Evolutionary conservation across 2,329 filamentous ascomycete species (phyloP).

Genomic region (Pochonia chlamydosporia): DNA sequence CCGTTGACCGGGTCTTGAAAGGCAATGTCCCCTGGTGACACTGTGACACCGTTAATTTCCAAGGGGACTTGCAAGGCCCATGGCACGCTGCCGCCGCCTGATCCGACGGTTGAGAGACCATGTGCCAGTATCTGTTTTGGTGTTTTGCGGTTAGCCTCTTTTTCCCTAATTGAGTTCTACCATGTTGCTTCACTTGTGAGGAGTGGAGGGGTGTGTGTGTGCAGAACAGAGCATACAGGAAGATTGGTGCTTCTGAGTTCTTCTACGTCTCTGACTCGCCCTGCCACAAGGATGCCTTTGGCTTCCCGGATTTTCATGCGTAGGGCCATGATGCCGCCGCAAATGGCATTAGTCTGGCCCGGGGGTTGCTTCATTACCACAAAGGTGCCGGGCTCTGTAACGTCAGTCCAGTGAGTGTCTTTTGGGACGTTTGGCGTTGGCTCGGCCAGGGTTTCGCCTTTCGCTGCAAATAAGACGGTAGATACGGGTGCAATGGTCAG

Average conservation of each 20-base stretch:
- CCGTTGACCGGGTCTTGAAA: slow-evolving; percentile 67
- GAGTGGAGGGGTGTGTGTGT: neutral
- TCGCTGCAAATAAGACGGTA: slow-evolving; percentile 58
- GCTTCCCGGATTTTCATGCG: slow-evolving; percentile 59
- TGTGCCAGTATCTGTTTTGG: slow-evolving; percentile 49
- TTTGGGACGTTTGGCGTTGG: slow-evolving; percentile 45
- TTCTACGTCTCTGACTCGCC: slow-evolving; percentile 59
- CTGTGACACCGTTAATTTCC: slow-evolving; percentile 34
- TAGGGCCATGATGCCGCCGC: slow-evolving; percentile 72
- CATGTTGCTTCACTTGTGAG: neutral
- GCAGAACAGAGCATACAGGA: slow-evolving; percentile 38
- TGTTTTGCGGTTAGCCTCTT: neutral
- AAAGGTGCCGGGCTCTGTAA: slow-evolving; percentile 52
- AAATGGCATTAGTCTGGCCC: slow-evolving; percentile 61
- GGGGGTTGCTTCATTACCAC: slow-evolving; percentile 61
- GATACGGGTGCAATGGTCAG: slow-evolving; percentile 48
- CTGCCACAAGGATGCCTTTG: slow-evolving; percentile 59
- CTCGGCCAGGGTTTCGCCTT: slow-evolving; percentile 33
- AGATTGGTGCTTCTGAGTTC: slow-evolving; percentile 51
- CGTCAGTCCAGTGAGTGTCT: slow-evolving; percentile 64
- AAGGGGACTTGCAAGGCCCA: slow-evolving; percentile 45
- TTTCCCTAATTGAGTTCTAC: slow-evolving; percentile 7
- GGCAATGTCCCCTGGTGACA: slow-evolving; percentile 57
- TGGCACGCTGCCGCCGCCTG: slow-evolving; percentile 49
- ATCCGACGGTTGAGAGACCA: slow-evolving; percentile 52